These are phyloP conservation scores for Centaurea solstitialis DNA, from an alignment of 129 eudicot species.

Conservation along the genomic window DNA sequence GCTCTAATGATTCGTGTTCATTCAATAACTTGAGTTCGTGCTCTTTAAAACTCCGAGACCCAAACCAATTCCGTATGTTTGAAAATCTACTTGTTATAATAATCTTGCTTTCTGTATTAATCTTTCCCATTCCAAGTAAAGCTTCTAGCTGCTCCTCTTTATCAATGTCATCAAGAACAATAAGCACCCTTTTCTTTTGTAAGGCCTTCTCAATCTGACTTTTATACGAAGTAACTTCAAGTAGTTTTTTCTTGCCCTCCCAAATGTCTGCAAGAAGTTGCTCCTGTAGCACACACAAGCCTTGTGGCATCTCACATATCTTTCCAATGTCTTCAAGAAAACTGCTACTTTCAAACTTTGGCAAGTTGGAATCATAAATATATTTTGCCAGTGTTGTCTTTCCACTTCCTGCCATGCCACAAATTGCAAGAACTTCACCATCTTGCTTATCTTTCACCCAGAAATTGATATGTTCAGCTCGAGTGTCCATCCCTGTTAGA, in stretches of 20 bases:
- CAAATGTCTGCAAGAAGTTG: slow-evolving; percentile 39
- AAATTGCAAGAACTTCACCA: slow-evolving; percentile 27
- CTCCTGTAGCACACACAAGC: slow-evolving; percentile 32
- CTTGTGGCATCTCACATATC: slow-evolving; percentile 17
- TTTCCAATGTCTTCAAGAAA: slow-evolving; percentile 33
- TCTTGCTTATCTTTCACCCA: slow-evolving; percentile 37
- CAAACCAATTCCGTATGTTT: neutral
- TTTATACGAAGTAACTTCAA: slow-evolving; percentile 24
- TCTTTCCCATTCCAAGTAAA: slow-evolving; percentile 35
- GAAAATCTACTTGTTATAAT: slow-evolving; percentile 35
- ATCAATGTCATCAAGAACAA: slow-evolving; percentile 54
- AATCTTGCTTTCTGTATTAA: slow-evolving; percentile 43
- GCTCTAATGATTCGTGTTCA: slow-evolving; percentile 28
- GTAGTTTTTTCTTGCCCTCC: slow-evolving; percentile 21
- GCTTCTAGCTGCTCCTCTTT: slow-evolving; percentile 34
- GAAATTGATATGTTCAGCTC: slow-evolving; percentile 21
- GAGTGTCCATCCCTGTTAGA: slow-evolving; percentile 31
- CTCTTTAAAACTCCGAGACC: slow-evolving; percentile 10
- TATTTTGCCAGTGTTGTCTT: slow-evolving; percentile 39
- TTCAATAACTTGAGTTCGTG: slow-evolving; percentile 15
- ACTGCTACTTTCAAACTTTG: slow-evolving; percentile 33
- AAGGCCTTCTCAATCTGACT: slow-evolving; percentile 30
- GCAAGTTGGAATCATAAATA: slow-evolving; percentile 24
- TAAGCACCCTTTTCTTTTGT: slow-evolving; percentile 29
- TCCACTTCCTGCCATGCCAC: slow-evolving; percentile 44